A percentile compares a stretch with the other conserved stretches of the same genome.
These are phyloP conservation scores for Pichia californica DNA, from an alignment of 805 yeast genomes.

Conservation along the genomic window DNA sequence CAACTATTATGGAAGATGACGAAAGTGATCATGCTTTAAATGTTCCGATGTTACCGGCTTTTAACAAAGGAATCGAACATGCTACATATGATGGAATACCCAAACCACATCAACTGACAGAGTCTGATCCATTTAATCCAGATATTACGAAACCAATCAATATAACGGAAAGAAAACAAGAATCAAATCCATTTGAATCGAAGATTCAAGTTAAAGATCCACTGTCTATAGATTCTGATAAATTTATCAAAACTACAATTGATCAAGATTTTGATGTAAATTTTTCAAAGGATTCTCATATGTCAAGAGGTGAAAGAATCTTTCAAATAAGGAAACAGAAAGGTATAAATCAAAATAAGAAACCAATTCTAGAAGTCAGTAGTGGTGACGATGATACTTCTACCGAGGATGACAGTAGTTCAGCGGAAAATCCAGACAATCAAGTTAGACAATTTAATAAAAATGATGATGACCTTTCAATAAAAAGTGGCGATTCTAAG, in stretches of 20 bases:
- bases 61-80: constrained; percentile 4
- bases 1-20: constrained; percentile 28
- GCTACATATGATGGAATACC: not conserved
- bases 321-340: constrained; percentile 4
- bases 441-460: not conserved
- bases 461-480: not conserved
- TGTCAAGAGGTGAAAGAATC: constrained; percentile 4
- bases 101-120: not conserved
- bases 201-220: too few species aligned
- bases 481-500: not conserved
- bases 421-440: constrained; percentile 3
- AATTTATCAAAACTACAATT: constrained; percentile 16
- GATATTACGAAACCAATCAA: not conserved
- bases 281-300: constrained; percentile 20
- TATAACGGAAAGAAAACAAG: too few species aligned
- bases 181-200: not conserved
- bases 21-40: constrained; percentile 21
- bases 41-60: constrained; percentile 25
- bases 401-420: constrained; percentile 16
- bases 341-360: constrained; percentile 6
- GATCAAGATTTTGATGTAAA: constrained; percentile 29
- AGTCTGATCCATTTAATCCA: not conserved
- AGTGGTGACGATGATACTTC: constrained; percentile 23
- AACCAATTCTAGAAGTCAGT: constrained; percentile 13
- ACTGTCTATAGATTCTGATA: not conserved